phyloP scores from a whole-genome alignment of 441 rosid species.

The Populus trichocarpa region DNA sequence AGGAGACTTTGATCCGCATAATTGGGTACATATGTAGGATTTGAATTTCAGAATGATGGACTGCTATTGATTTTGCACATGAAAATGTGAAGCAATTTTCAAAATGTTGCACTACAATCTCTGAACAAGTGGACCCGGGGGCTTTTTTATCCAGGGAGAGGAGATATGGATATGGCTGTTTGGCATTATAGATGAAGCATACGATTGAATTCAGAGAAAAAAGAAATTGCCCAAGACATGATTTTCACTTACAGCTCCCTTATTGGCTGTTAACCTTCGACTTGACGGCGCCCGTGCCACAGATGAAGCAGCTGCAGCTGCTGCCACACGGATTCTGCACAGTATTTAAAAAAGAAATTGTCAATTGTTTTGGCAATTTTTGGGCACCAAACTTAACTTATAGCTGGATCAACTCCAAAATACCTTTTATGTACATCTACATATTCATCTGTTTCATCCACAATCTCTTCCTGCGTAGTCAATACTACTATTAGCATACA shows the following conservation, averaged over 20 bases:
- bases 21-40: not conserved
- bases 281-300: slow-evolving; percentile 89
- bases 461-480: slow-evolving; percentile 80
- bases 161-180: not conserved
- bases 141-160: not conserved
- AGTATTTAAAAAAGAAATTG: slow-evolving; percentile 1
- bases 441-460: slow-evolving; percentile 47
- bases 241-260: slow-evolving; percentile 60
- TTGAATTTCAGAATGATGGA: not conserved
- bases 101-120: not conserved
- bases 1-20: not conserved
- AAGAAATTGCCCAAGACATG: not conserved
- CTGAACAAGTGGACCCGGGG: not conserved
- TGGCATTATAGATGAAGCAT: not conserved
- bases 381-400: not conserved
- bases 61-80: no score
- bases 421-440: slow-evolving; percentile 84
- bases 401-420: not conserved
- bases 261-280: slow-evolving; percentile 60
- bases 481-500: slow-evolving; percentile 4
- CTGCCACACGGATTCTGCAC: slow-evolving; percentile 93
- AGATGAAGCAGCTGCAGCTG: slow-evolving; percentile 96
- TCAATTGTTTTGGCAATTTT: not conserved
- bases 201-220: not conserved
- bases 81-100: not conserved